These are phyloP conservation scores for Kernera saxatilis DNA, from an alignment of 345 rosid genomes.

Conservation along the genomic window DNA sequence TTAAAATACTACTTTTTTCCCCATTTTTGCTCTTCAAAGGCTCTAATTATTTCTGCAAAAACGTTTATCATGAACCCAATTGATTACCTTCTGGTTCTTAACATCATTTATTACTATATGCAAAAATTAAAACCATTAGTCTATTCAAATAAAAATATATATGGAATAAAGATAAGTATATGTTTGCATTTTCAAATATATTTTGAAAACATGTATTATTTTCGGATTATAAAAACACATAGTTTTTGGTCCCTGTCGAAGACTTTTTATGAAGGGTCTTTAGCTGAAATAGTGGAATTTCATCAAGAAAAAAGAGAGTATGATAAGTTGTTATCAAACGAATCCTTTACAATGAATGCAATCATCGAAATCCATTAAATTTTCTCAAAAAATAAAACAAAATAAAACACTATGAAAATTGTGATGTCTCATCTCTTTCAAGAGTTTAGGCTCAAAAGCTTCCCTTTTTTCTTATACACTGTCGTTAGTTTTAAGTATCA, in stretches of 20 bases:
- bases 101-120: neutral
- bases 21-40: neutral
- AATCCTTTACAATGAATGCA: conserved; percentile 29
- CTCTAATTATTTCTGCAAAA: neutral
- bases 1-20: neutral
- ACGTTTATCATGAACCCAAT: neutral
- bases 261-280: neutral
- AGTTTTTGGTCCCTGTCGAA: conserved; percentile 12
- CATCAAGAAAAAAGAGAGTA: neutral
- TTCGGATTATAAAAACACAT: neutral
- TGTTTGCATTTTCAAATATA: too few species aligned
- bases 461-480: conserved; percentile 25
- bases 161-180: neutral
- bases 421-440: conserved; percentile 30
- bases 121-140: neutral
- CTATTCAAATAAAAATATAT: neutral
- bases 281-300: conserved; percentile 13
- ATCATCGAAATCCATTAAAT: conserved; percentile 12
- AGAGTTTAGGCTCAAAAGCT: conserved; percentile 17
- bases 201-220: neutral
- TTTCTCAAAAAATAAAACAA: neutral
- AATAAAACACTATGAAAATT: neutral
- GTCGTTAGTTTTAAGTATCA: conserved; percentile 30
- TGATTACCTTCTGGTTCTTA: conserved; percentile 14
- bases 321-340: conserved; percentile 33